A percentile compares a stretch with the other conserved stretches of the same genome.
Evolutionary conservation across 768 basidiomycete genomes (phyloP).

Genomic region (Pleurotus tuber-regium): DNA sequence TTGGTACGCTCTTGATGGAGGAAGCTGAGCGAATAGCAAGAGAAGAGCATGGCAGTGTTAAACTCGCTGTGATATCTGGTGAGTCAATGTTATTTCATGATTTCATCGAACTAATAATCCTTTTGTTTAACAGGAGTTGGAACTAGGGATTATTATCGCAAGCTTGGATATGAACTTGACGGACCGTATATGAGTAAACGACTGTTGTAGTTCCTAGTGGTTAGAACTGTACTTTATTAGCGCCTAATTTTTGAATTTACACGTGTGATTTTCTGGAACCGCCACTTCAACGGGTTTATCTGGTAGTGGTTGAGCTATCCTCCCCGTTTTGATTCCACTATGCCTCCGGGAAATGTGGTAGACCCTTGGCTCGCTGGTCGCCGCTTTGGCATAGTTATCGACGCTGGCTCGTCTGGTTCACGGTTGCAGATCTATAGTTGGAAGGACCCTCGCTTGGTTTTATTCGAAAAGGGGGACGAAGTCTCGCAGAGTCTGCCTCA

Average conservation of each 20-base stretch:
- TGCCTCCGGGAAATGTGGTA: conserved; percentile 73
- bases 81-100: conserved; percentile 21
- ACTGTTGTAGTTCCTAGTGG: conserved; percentile 35
- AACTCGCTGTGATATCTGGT: conserved; percentile 97
- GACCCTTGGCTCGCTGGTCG: conserved; percentile 78
- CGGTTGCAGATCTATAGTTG: conserved; percentile 96
- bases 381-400: conserved; percentile 92
- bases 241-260: not conserved
- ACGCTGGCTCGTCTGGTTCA: conserved; percentile 98
- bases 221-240: not conserved
- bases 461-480: conserved; percentile 48
- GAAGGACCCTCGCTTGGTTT: conserved; percentile 68
- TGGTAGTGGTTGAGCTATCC: no score
- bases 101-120: conserved; percentile 8
- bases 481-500: conserved; percentile 64
- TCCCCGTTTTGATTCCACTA: no score
- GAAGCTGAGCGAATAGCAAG: conserved; percentile 97
- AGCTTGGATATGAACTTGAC: conserved; percentile 91
- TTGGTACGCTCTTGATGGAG: conserved; percentile 97
- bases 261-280: conserved; percentile 3
- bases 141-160: conserved; percentile 94
- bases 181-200: conserved; percentile 98
- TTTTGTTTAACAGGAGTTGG: conserved; percentile 74
- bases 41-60: conserved; percentile 94
- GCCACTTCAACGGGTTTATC: not conserved